Evolutionary conservation across 768 basidiomycete genomes (phyloP).

Genomic region (Boletales sp.): DNA sequence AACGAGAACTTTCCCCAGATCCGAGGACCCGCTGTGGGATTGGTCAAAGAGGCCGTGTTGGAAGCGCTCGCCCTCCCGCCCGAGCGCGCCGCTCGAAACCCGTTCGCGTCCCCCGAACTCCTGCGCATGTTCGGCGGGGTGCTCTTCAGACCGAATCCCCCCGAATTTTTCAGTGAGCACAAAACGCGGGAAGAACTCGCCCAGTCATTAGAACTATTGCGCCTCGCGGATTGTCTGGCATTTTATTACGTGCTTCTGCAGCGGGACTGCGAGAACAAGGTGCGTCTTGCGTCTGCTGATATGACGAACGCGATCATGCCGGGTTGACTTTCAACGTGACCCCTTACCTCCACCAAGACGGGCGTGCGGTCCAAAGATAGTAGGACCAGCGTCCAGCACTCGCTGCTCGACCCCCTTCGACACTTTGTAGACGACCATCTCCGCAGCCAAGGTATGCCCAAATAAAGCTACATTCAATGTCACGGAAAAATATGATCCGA

Average conservation of each 20-base stretch:
- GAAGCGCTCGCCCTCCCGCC: constrained; percentile 40
- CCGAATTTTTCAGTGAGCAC: constrained; percentile 42
- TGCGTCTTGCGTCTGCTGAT: constrained; percentile 21
- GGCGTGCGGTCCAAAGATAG: constrained; percentile 46
- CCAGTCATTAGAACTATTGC: constrained; percentile 53
- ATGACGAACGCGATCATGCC: background rate
- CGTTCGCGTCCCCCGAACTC: constrained; percentile 55
- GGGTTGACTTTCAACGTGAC: background rate
- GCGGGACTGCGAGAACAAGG: constrained; percentile 57
- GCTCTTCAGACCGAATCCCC: constrained; percentile 55
- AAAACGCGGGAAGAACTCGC: constrained; percentile 45
- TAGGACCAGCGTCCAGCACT: constrained; percentile 41
- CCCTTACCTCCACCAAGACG: constrained; percentile 37
- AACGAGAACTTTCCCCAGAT: constrained; percentile 59
- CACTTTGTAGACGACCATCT: constrained; percentile 35
- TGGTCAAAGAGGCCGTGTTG: constrained; percentile 65
- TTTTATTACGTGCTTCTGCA: constrained; percentile 64
- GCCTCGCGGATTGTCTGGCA: constrained; percentile 63
- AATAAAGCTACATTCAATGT: background rate
- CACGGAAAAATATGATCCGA: background rate
- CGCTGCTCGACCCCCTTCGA: constrained; percentile 45
- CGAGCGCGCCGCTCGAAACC: constrained; percentile 23
- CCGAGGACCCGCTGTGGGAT: constrained; percentile 62
- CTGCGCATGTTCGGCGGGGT: constrained; percentile 57
- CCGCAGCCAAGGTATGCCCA: constrained; percentile 26